Conservation (phyloP, 768 basidiomycete genomes). For the Suillus weaverae region DNA sequence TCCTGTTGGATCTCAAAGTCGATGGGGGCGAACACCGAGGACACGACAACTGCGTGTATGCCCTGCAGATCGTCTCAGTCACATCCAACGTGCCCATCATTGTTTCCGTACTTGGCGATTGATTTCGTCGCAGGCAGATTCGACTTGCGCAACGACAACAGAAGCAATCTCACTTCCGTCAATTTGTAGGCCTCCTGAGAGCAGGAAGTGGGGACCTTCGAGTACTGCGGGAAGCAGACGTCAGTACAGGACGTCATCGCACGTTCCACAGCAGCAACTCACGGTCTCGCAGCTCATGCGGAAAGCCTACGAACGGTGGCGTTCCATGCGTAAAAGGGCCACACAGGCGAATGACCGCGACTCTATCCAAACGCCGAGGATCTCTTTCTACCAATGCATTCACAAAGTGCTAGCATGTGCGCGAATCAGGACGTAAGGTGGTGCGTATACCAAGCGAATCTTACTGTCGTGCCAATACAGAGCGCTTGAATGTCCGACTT, state of each 20-base stretch:
- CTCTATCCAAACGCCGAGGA: slow-evolving; percentile 50
- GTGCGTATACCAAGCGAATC: slow-evolving; percentile 6
- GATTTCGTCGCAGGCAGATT: slow-evolving; percentile 43
- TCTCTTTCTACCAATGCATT: slow-evolving; percentile 64
- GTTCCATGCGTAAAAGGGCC: slow-evolving; percentile 58
- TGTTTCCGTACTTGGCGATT: slow-evolving; percentile 24
- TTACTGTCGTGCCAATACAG: slow-evolving; percentile 62
- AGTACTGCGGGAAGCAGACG: slow-evolving; percentile 18
- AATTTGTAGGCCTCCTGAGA: slow-evolving; percentile 46
- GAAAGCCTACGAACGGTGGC: slow-evolving; percentile 59
- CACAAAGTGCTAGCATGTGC: slow-evolving; percentile 44
- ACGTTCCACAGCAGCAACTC: slow-evolving; percentile 17
- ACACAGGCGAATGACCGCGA: slow-evolving; percentile 64
- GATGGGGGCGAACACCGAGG: slow-evolving; percentile 50
- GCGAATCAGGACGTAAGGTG: slow-evolving; percentile 13
- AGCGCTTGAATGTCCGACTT: slow-evolving; percentile 46
- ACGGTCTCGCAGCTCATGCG: slow-evolving; percentile 32
- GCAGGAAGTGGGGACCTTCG: slow-evolving; percentile 32
- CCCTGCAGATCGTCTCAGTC: slow-evolving; percentile 11
- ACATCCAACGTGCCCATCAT: not conserved
- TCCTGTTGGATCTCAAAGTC: slow-evolving; percentile 48
- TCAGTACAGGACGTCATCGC: slow-evolving; percentile 12
- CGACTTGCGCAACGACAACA: slow-evolving; percentile 44
- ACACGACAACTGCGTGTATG: slow-evolving; percentile 41
- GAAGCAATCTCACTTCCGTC: slow-evolving; percentile 46